Conservation (phyloP, 228 moss, liverwort and hornwort genomes). For the Sphagnum magellanicum region DNA sequence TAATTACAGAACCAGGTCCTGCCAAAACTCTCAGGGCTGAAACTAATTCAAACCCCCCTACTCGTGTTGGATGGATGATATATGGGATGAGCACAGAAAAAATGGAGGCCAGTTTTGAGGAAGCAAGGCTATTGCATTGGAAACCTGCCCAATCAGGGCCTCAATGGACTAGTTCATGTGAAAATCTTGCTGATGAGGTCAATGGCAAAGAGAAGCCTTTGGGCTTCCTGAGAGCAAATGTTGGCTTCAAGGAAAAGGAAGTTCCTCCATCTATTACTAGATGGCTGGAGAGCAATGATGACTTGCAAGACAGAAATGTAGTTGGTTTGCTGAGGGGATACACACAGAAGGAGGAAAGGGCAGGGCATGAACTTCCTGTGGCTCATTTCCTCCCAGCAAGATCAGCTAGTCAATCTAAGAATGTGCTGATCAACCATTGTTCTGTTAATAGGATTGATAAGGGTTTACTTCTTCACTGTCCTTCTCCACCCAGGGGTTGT, state of each 20-base stretch:
- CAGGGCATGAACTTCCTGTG: background rate
- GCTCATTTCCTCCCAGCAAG: background rate
- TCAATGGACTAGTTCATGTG: conserved; percentile 3
- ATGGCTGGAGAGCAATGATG: background rate
- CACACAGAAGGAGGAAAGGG: background rate
- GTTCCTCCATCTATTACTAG: conserved; percentile 11
- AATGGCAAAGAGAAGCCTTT: background rate
- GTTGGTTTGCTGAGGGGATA: too few relatives aligned
- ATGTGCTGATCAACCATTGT: background rate
- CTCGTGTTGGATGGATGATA: conserved; percentile 41
- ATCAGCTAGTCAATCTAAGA: background rate
- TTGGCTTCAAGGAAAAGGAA: conserved; percentile 2
- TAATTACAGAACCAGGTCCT: background rate
- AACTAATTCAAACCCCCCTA: background rate
- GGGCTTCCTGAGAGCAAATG: conserved; percentile 6
- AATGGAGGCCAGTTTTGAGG: conserved; percentile 70
- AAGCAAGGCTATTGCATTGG: conserved; percentile 57
- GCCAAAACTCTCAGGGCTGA: too few relatives aligned
- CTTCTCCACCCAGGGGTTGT: conserved; percentile 7
- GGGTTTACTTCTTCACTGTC: background rate
- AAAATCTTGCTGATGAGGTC: background rate
- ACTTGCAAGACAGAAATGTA: too few relatives aligned
- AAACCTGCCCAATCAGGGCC: conserved; percentile 12
- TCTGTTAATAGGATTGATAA: background rate
- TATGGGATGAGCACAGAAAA: conserved; percentile 26